Percentiles rank a stretch among this genome's conserved stretches.
Conservation (phyloP, 106 monocot genomes). For the Dendrobium huoshanense region DNA sequence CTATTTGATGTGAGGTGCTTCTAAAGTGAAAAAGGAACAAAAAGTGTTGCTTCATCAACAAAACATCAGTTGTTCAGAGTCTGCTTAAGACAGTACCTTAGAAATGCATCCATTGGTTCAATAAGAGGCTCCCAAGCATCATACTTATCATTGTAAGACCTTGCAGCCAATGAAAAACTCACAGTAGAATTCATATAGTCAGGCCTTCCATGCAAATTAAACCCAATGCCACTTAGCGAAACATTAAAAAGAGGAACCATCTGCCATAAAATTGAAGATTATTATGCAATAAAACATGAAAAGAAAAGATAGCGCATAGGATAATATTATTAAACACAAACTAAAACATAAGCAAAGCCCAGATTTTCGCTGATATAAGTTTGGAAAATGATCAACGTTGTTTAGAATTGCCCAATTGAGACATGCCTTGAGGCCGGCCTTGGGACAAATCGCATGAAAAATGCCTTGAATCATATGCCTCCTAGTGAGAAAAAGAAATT, state of each 20-base stretch:
- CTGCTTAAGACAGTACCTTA: conserved; percentile 41
- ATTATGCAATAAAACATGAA: not conserved
- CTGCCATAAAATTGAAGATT: conserved; percentile 30
- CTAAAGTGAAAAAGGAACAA: not conserved
- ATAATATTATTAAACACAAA: not conserved
- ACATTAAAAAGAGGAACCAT: conserved; percentile 94
- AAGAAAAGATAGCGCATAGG: not conserved
- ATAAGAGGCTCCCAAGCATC: conserved; percentile 96
- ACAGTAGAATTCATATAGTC: conserved; percentile 63
- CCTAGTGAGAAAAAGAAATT: too few species aligned
- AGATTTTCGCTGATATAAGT: not conserved
- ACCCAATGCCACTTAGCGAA: conserved; percentile 53
- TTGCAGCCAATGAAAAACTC: conserved; percentile 70
- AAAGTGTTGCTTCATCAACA: not conserved
- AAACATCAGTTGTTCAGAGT: not conserved
- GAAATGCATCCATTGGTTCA: conserved; percentile 85
- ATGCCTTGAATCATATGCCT: too few species aligned
- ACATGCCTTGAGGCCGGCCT: too few species aligned
- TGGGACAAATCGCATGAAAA: too few species aligned
- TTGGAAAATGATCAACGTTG: not conserved
- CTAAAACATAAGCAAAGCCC: not conserved
- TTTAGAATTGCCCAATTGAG: not conserved
- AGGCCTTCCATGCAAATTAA: conserved; percentile 58
- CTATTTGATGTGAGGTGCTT: not conserved
- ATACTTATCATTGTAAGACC: conserved; percentile 95